Conservation (phyloP, 1,284 basidiomycete species). For the Heterobasidion irregulare region DNA sequence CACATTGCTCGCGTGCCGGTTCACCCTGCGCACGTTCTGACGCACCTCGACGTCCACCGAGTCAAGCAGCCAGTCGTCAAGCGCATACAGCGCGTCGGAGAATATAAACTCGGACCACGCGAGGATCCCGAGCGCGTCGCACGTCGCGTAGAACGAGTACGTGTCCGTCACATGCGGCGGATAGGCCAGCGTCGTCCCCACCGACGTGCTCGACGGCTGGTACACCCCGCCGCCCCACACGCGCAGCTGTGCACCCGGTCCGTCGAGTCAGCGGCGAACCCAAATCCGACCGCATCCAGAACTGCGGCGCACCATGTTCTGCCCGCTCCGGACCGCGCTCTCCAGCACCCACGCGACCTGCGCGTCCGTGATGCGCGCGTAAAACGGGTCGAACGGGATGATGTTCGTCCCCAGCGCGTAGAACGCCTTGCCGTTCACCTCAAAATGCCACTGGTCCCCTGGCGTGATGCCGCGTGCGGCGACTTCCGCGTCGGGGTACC, state of each 20-base stretch:
- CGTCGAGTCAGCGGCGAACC: neutral
- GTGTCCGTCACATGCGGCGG: constrained; percentile 35
- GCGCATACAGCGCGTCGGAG: constrained; percentile 50
- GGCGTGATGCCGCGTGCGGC: constrained; percentile 40
- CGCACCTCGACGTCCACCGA: constrained; percentile 47
- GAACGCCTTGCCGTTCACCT: constrained; percentile 47
- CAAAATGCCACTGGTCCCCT: constrained; percentile 53
- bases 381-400: constrained; percentile 55
- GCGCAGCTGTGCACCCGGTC: constrained; percentile 29
- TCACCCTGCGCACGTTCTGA: constrained; percentile 49
- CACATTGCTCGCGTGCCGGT: constrained; percentile 48
- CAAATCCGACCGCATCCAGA: neutral
- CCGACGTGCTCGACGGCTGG: constrained; percentile 32
- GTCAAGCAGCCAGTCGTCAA: constrained; percentile 43
- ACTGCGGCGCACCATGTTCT: constrained; percentile 42
- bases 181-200: constrained; percentile 21
- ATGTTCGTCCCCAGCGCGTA: constrained; percentile 49
- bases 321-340: constrained; percentile 44
- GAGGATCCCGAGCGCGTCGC: constrained; percentile 56
- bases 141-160: constrained; percentile 50
- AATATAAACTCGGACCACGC: constrained; percentile 63
- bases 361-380: constrained; percentile 40
- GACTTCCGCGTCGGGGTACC: constrained; percentile 38
- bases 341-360: constrained; percentile 48
- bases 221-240: constrained; percentile 53